Percentiles rank a stretch among this genome's conserved stretches.
These are phyloP conservation scores for Aspergillus awamori DNA, from an alignment of 2,329 filamentous ascomycete genomes.

Conservation along the genomic window DNA sequence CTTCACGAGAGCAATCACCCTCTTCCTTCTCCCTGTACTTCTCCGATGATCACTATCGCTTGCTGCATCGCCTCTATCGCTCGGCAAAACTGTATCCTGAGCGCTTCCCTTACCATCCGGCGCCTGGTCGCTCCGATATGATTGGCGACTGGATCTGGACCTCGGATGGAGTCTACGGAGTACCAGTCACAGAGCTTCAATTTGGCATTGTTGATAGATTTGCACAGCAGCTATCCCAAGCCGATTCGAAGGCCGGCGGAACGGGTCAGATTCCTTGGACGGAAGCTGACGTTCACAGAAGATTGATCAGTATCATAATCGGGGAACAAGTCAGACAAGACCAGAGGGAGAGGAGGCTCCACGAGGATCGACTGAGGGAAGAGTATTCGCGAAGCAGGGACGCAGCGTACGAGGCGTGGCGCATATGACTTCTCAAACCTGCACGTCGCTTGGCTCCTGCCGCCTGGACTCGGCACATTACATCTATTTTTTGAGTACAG, in stretches of 20 bases:
- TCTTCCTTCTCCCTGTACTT: conserved; percentile 45
- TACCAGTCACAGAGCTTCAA: conserved; percentile 46
- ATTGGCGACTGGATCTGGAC: conserved; percentile 49
- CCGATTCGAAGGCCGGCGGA: conserved; percentile 40
- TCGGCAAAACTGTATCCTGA: conserved; percentile 42
- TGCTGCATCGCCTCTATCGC: conserved; percentile 44
- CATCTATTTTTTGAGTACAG: neutral
- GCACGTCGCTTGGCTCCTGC: conserved; percentile 4
- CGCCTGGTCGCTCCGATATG: conserved; percentile 40
- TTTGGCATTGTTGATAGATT: conserved; percentile 48
- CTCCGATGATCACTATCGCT: conserved; percentile 44
- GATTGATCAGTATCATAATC: conserved; percentile 51
- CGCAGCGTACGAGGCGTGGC: conserved; percentile 32
- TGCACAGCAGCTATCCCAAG: conserved; percentile 39
- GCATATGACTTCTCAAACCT: conserved; percentile 22
- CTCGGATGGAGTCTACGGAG: conserved; percentile 44
- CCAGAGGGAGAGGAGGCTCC: conserved; percentile 34
- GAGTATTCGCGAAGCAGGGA: conserved; percentile 15
- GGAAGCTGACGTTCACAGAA: conserved; percentile 47
- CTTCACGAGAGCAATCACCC: conserved; percentile 26
- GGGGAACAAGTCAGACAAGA: conserved; percentile 50
- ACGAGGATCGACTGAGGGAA: conserved; percentile 15
- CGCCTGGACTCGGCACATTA: neutral
- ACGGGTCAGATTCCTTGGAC: conserved; percentile 46
- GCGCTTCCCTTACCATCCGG: conserved; percentile 41